Evolutionary conservation across 768 basidiomycete genomes (phyloP).

Genomic region (Agaricus sinodeliciosus): DNA sequence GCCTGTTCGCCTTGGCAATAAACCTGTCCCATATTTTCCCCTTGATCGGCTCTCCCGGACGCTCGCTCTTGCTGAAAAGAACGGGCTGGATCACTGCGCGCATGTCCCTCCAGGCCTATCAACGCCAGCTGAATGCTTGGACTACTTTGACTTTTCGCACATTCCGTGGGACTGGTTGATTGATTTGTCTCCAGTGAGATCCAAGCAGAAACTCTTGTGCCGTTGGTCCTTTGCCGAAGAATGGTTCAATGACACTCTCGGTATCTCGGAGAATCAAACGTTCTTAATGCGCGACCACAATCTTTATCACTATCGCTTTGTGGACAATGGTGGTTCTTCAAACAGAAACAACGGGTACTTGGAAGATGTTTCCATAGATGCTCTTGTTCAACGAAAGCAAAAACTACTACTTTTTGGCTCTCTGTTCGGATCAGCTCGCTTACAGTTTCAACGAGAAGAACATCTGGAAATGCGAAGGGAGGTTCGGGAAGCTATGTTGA

Average conservation of each 20-base stretch:
- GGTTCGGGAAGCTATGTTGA: slow-evolving; percentile 52
- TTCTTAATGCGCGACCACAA: slow-evolving; percentile 43
- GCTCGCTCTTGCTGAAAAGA: slow-evolving; percentile 43
- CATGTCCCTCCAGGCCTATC: slow-evolving; percentile 25
- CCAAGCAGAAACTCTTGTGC: slow-evolving; percentile 36
- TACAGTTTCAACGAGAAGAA: slow-evolving; percentile 38
- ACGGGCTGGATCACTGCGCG: slow-evolving; percentile 46
- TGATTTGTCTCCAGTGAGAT: slow-evolving; percentile 35
- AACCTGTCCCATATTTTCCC: slow-evolving; percentile 52
- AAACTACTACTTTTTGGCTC: slow-evolving; percentile 66
- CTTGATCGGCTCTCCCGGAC: slow-evolving; percentile 42
- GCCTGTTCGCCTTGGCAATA: slow-evolving; percentile 60
- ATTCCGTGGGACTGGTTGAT: slow-evolving; percentile 70
- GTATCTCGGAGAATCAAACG: slow-evolving; percentile 31
- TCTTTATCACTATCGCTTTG: slow-evolving; percentile 60
- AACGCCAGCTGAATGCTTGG: slow-evolving; percentile 49
- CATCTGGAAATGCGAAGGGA: slow-evolving; percentile 37
- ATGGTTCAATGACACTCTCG: slow-evolving; percentile 40
- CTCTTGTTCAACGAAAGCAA: slow-evolving; percentile 31
- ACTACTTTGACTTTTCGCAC: slow-evolving; percentile 53
- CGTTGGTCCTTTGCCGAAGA: slow-evolving; percentile 42
- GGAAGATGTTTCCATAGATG: slow-evolving; percentile 34
- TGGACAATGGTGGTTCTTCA: slow-evolving; percentile 33
- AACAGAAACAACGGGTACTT: slow-evolving; percentile 31
- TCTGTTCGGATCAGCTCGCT: slow-evolving; percentile 69